phyloP scores from a whole-genome alignment of 208 protist species.

The Trypanosoma cruzi region DNA sequence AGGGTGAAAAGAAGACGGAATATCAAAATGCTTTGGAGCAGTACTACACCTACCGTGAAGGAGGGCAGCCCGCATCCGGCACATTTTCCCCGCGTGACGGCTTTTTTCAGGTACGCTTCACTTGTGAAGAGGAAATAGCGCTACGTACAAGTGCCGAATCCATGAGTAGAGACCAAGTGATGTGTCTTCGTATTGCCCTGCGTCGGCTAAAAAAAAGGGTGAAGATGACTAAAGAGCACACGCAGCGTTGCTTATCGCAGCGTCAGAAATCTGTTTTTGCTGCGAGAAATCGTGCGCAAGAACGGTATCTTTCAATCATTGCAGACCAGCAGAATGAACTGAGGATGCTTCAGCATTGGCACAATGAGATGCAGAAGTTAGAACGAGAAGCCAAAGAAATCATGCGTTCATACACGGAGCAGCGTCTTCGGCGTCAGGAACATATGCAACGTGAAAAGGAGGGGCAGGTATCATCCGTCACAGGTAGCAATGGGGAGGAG shows the following conservation, averaged over 20 bases:
- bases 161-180: background rate
- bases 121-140: background rate
- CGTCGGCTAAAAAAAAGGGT: background rate
- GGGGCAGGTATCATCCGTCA: background rate
- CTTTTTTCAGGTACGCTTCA: background rate
- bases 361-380: slow-evolving; percentile 6
- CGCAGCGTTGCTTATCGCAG: background rate
- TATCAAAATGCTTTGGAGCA: background rate
- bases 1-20: background rate
- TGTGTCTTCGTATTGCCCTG: background rate
- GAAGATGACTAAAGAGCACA: background rate
- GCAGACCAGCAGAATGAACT: slow-evolving; percentile 19
- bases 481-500: background rate
- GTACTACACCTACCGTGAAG: slow-evolving; percentile 1
- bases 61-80: background rate
- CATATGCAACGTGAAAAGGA: background rate
- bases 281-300: slow-evolving; percentile 4
- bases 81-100: background rate
- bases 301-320: slow-evolving; percentile 20
- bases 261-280: background rate
- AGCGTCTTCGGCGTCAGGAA: background rate
- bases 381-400: slow-evolving; percentile 1
- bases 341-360: slow-evolving; percentile 19
- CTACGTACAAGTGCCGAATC: background rate
- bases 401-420: background rate